phyloP scores from a whole-genome alignment of 257 asterid genomes.

The Rubia yunnanensis region DNA sequence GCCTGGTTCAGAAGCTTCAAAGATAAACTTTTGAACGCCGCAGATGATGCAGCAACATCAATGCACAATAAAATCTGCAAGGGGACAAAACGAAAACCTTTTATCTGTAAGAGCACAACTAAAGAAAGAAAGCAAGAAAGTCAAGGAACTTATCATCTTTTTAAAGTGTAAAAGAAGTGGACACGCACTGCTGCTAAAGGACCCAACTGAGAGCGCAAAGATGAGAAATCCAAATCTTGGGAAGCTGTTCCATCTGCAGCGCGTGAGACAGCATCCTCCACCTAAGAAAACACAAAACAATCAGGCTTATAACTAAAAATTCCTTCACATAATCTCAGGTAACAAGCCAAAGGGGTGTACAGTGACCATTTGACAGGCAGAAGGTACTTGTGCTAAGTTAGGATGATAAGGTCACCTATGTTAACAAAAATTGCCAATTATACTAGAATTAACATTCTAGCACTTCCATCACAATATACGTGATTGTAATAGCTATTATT shows the following conservation, averaged over 20 bases:
- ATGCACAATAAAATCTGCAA: conserved; percentile 83
- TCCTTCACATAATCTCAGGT: neutral
- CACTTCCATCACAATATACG: conserved; percentile 2
- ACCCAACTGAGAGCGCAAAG: conserved; percentile 81
- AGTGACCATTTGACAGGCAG: conserved; percentile 2
- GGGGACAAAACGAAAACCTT: conserved; percentile 10
- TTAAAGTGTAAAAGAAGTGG: conserved; percentile 17
- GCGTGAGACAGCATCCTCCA: conserved; percentile 78
- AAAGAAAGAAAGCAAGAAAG: conserved; percentile 22
- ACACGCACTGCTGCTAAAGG: conserved; percentile 80
- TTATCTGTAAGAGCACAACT: conserved; percentile 20
- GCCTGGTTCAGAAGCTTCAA: conserved; percentile 85
- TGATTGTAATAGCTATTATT: neutral
- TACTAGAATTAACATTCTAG: neutral
- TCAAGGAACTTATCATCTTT: conserved; percentile 18
- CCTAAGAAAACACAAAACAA: conserved; percentile 33
- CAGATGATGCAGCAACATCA: conserved; percentile 85
- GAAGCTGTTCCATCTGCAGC: conserved; percentile 72
- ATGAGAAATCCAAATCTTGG: conserved; percentile 69
- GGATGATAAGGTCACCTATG: neutral
- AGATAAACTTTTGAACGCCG: conserved; percentile 64
- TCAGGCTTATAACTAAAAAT: neutral
- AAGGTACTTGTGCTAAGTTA: neutral
- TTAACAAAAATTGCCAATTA: neutral
- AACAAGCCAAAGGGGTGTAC: neutral